Evolutionary conservation across 805 yeast genomes (phyloP), one percentile per base, ranked within the genome.

Genomic region (Saccharomycopsis sp.): DNA sequence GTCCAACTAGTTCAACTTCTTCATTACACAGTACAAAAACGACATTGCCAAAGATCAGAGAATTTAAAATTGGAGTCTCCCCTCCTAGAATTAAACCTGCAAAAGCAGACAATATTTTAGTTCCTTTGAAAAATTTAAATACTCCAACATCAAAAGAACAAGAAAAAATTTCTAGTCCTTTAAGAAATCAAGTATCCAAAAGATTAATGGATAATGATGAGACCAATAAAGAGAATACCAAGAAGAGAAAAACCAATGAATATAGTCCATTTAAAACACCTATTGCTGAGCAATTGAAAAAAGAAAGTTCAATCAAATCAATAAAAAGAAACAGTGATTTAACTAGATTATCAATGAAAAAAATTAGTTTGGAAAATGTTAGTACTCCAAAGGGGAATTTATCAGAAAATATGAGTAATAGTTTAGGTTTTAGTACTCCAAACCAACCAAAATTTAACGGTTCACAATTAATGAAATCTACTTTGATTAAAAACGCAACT

Each of bases 401-500:
- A 23, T 23, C 26, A 8, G 10, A 23, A 8, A 23, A 23, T 10
- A 23, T 23, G 26, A 23, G 6, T 6, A 23, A 23, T 10, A 8
- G 10, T 8, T n/a, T n/a, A n/a, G n/a, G n/a, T n/a, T 23, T 8
- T 23, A 28, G 13, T 28, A 28, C 31, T 28, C 15, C 15, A 10
- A 10, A 23, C 6, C 6, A 10, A 23, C 26, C 26, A 8, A 41
- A 44, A 21, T 44, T 44, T 20, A 20, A 13, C 20, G 47, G 47
- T 5, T 44, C 47, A 21, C 47, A 44, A 35, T 27, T 44, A 10
- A 44, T 44, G 47, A 44, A 44, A 21, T 35, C 47, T 13, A 40
- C 49, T 5, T 37, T 43, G 15, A 39, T 45, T 14, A 37, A 39
- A 31, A 45, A 42, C 27, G 44, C 44, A 5, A 17, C 44, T 14